Evolutionary conservation across 2,329 filamentous ascomycete species (phyloP).

Genomic region (Orbilia oligospora): DNA sequence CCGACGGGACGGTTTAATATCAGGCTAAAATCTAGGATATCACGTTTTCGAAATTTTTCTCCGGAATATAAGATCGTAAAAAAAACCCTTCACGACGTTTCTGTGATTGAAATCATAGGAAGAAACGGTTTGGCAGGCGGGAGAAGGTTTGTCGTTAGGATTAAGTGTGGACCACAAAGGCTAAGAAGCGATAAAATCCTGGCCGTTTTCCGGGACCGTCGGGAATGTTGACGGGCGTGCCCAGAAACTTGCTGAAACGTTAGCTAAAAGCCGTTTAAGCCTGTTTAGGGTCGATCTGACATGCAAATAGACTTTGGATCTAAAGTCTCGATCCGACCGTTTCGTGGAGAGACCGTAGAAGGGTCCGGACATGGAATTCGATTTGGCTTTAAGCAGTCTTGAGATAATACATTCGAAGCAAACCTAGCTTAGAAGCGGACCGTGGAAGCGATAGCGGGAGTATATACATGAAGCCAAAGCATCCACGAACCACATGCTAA

Average conservation of each 20-base stretch:
- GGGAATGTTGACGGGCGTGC: slow-evolving; percentile 47
- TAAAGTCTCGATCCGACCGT: no score
- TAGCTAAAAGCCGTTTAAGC: slow-evolving; percentile 32
- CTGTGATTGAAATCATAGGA: not conserved
- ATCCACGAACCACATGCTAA: no score
- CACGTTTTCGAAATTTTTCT: slow-evolving; percentile 18
- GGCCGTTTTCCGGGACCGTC: slow-evolving; percentile 41
- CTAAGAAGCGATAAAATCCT: slow-evolving; percentile 4
- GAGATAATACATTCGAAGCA: no score
- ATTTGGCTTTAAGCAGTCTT: no score
- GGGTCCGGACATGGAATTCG: no score
- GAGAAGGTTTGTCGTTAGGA: slow-evolving; percentile 34
- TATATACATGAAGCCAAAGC: no score
- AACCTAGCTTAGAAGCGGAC: no score
- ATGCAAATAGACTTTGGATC: slow-evolving; percentile 14
- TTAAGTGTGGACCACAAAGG: slow-evolving; percentile 38
- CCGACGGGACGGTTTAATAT: slow-evolving; percentile 2
- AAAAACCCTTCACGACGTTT: not conserved
- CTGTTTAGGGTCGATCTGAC: slow-evolving; percentile 40
- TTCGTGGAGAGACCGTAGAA: no score
- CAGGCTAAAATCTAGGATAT: slow-evolving; percentile 44
- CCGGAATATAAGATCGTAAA: slow-evolving; percentile 18
- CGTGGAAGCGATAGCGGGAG: no score
- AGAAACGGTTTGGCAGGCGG: not conserved
- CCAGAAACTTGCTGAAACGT: slow-evolving; percentile 48